phyloP scores from a whole-genome alignment of 192 early-diverging fungal genomes.

The Allomyces macrogynus region DNA sequence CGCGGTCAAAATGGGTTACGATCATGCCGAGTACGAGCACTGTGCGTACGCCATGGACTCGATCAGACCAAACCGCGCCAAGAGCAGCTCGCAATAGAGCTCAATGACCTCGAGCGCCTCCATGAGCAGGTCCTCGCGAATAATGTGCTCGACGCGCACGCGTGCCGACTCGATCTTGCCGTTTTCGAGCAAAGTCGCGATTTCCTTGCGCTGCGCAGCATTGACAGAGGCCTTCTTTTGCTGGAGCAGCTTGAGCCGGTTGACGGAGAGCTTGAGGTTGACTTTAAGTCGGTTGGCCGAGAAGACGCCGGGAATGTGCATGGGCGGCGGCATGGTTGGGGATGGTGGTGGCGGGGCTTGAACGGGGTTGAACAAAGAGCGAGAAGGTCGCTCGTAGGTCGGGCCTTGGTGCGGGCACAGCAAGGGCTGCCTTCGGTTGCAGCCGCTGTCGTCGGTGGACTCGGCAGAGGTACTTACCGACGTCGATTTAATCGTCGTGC shows the following conservation, averaged over 20 bases:
- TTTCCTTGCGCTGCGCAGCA: constrained; percentile 55
- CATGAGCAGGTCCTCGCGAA: constrained; percentile 78
- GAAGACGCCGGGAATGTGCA: background rate
- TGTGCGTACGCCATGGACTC: constrained; percentile 46
- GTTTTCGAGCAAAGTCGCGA: constrained; percentile 54
- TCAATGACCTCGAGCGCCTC: constrained; percentile 90
- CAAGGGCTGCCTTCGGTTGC: too few relatives aligned
- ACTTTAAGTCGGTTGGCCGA: constrained; percentile 44
- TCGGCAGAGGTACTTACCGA: too few relatives aligned
- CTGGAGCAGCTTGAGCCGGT: constrained; percentile 70
- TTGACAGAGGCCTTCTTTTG: constrained; percentile 63
- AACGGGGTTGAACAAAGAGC: too few relatives aligned
- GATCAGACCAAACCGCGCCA: constrained; percentile 69
- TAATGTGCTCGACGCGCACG: constrained; percentile 77
- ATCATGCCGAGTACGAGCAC: background rate
- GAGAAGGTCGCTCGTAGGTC: too few relatives aligned
- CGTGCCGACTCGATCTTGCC: constrained; percentile 73
- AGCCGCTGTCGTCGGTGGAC: too few relatives aligned
- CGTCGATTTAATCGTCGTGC: too few relatives aligned
- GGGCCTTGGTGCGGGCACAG: too few relatives aligned
- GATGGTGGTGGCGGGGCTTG: too few relatives aligned
- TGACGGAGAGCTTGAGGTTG: constrained; percentile 69
- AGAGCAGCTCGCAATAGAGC: constrained; percentile 69
- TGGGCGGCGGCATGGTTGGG: too few relatives aligned
- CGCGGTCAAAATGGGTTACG: background rate